These are phyloP conservation scores for Crassisporium funariophilum DNA, from an alignment of 768 basidiomycete genomes.

Conservation along the genomic window DNA sequence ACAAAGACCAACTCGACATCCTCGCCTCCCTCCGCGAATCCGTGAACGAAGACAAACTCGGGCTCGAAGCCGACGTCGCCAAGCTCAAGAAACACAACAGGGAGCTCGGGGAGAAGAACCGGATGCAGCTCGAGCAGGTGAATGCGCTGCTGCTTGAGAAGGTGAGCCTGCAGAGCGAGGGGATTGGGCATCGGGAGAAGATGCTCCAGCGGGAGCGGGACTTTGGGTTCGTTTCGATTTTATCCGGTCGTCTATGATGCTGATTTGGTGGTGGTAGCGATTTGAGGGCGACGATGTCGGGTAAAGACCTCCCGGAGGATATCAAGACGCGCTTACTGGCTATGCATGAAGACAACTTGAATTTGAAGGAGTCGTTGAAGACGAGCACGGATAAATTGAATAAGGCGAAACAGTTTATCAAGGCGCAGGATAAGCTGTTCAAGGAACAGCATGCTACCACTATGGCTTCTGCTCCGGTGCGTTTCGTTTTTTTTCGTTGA, in stretches of 20 bases:
- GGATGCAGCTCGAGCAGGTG: slow-evolving; percentile 89
- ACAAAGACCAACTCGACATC: slow-evolving; percentile 92
- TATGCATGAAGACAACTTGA: slow-evolving; percentile 77
- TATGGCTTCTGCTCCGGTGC: slow-evolving; percentile 47
- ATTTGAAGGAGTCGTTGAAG: slow-evolving; percentile 70
- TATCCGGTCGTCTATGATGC: slow-evolving; percentile 2
- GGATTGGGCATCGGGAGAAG: slow-evolving; percentile 86
- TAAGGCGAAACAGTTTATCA: slow-evolving; percentile 90
- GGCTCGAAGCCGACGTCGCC: slow-evolving; percentile 68
- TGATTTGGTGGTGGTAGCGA: slow-evolving; percentile 48
- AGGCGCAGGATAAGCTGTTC: slow-evolving; percentile 87
- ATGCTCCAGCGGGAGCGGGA: slow-evolving; percentile 86
- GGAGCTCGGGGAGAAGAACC: slow-evolving; percentile 78
- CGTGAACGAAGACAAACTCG: slow-evolving; percentile 84
- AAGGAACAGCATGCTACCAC: slow-evolving; percentile 75
- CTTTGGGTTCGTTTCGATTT: slow-evolving; percentile 59
- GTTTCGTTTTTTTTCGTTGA: slow-evolving; percentile 17
- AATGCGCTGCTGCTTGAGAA: slow-evolving; percentile 88
- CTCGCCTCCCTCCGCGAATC: slow-evolving; percentile 84
- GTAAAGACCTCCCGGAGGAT: slow-evolving; percentile 82
- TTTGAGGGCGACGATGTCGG: slow-evolving; percentile 72
- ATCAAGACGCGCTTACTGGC: slow-evolving; percentile 72
- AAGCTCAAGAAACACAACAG: slow-evolving; percentile 66
- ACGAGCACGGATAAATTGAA: slow-evolving; percentile 72
- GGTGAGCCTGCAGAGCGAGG: slow-evolving; percentile 85